Evolutionary conservation across 2,329 filamentous ascomycete genomes (phyloP), one percentile per base, ranked within the genome.

Genomic region (Monosporascus ibericus): DNA sequence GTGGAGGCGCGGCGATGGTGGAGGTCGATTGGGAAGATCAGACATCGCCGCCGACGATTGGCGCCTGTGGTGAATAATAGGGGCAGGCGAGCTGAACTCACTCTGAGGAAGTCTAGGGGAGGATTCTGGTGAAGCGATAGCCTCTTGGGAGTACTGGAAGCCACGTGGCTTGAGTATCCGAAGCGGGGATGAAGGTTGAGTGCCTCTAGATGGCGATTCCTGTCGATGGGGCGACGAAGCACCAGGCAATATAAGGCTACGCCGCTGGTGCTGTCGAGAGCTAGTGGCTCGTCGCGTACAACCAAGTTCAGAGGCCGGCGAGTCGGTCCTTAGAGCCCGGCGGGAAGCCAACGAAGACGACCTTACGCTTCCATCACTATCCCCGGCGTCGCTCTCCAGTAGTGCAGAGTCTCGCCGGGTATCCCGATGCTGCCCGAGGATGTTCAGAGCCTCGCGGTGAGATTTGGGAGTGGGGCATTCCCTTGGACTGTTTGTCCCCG

Each of bases 381-480:
- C 90, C 11, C 85, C 86, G 20, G 84, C 74, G 67, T 99, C 94
- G 57, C 89, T 92, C 61, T 96, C 92, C 34, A 90, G 79, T 48
- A 91, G 79, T 57, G 94, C 78, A 1, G 91, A 92, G 3, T 85
- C 86, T 27, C 91, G 82, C 51, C 92, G 88, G 50, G 85, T 87
- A 50, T 88, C 70, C 25, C 75, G 79, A 49, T 79, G 73, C 51
- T 81, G 82, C 7, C 79, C 76, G 5, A 86, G 72, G 57, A 75
- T 81, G 56, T 80, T 82, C 48, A 76, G 64, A 8, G 76, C 73
- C 27, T 81, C 82, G 46, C 81, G 84, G 62, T 92, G 86, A 0
- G 92, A 97, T 57, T 90, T 86, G 11, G 94, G 94, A 3, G 94
- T 99, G 11, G 89, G 88, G 55, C 90, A 94, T 69, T 95, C 92